Base-by-base conservation (phyloP, 345 rosid genomes). In the Toxicodendron radicans region DNA sequence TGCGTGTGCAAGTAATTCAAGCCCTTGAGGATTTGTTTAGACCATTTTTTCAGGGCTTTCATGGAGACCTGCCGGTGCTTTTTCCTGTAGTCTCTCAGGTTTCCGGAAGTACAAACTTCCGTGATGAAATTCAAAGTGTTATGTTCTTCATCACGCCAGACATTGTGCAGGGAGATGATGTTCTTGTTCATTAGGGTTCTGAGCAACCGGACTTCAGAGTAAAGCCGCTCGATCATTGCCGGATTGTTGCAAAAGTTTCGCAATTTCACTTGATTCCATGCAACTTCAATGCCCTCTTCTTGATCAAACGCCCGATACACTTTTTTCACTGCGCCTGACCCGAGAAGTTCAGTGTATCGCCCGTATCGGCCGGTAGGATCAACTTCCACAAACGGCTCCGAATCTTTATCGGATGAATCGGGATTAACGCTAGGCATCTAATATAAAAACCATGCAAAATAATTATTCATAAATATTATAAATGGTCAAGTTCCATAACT, bases 231-330 rank as follows among this genome's bases (percentile, higher is more conserved):
- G 16, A 87, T 80, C 90, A 87, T 88, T 7, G 88, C 61, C 23
- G 83, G 89, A 58, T 91, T 93, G 67, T 84, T 64, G 0, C 79
- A 78, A 66, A 91, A 84, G 66, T 77, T 82, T 45, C 95, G 68
- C 32, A 93, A 82, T 41, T 88, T 91, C 30, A 91, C 97, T 78
- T 93, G 97, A 76, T 93, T 91, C 98, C 98, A 93, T 13, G 98
- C 98, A 32, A 93, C 98, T 68, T 93, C 98, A 8, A 91, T 90
- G 43, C 97, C 98, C 75, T 93, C 95, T 71, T 90, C 95, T 73
- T 93, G 93, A 75, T 93, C 98, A 68, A 93, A 93, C 16, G 97
- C 97, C 0, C 98, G 81, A 81, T 93, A 93, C 17, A 93, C 98
- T 43, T 87, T 91, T 59, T 93, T 93, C 16, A 90, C 91, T 0